Base-by-base conservation (phyloP, 2,329 filamentous ascomycete species). In the Chaetomiaceae sp. region DNA sequence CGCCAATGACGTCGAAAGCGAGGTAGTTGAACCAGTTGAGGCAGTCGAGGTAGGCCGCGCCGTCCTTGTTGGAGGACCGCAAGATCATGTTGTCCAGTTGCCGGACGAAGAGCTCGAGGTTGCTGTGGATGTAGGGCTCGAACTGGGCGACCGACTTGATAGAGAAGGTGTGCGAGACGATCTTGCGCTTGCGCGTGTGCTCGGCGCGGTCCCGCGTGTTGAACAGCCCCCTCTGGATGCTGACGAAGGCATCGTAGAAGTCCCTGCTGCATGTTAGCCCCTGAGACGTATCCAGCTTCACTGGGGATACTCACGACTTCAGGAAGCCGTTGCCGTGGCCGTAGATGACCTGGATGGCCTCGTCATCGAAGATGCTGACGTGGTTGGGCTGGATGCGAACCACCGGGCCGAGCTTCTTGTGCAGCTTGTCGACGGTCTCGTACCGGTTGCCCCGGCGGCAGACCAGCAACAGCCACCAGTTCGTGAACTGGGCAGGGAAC, bases 221-320 rank as follows among this genome's bases (percentile, higher is more conserved):
- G 82, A 96, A 96, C 12, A 96, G 77, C 19, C 90, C 90, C 12
- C 89, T 82, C 47, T 81, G 82, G 65, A 95, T 95, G 12, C 88
- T 91, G 51, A 96, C 90, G 63, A 96, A 96, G 46, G 89, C 88
- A 64, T 95, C 89, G 64, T 96, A 96, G 72, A 91, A 96, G 2
- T 92, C 85, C 38, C 87, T 90, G 54, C 31, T 12, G 12, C 3
- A 31, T 15, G 27, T 53, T 9, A 54, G 46, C 20, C 6, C 29
- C 6, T 42, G 20, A 25, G 7, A 1, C 8, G 7, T 7, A 23
- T 4, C 43, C 4, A 31, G 39, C 8, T 34, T 9, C 6, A 3
- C 3, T 9, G 0, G 15, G 12, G 2, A 0, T 3, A 73, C 77
- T 47, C 69, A 86, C 79, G 84, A 75, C 68, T 90, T 90, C 54